Evolutionary conservation across 2,329 filamentous ascomycete species (phyloP).

Genomic region (Venturia aucupariae): DNA sequence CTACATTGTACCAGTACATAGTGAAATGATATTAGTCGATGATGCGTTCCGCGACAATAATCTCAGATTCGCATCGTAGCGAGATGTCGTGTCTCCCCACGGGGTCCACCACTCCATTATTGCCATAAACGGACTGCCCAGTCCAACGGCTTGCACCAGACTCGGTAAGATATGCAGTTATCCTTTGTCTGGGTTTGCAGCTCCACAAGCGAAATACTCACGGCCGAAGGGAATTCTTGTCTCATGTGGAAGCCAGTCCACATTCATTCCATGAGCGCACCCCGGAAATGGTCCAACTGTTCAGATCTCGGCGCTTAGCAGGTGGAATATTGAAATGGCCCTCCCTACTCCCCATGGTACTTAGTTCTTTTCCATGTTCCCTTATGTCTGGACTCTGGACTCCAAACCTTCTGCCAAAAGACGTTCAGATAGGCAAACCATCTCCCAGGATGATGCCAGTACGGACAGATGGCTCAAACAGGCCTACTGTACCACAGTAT

Average conservation of each 20-base stretch:
- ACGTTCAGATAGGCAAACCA: background rate
- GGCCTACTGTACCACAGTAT: too few relatives aligned
- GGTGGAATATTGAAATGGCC: too few relatives aligned
- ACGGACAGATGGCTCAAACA: background rate
- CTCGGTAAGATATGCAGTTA: background rate
- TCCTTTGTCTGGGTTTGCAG: background rate
- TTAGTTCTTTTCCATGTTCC: too few relatives aligned
- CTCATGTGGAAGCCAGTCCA: too few relatives aligned
- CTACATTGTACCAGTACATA: background rate
- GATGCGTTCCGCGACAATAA: background rate
- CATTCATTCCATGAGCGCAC: background rate
- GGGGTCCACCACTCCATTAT: background rate
- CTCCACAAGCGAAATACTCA: background rate
- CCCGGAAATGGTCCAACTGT: background rate
- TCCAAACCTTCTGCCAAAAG: background rate
- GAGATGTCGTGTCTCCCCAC: background rate
- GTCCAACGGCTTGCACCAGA: background rate
- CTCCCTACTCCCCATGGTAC: background rate
- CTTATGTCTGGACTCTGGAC: too few relatives aligned
- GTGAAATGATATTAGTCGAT: background rate
- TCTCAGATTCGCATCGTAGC: background rate
- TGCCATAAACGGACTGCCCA: too few relatives aligned
- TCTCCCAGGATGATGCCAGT: background rate
- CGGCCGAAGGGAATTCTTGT: background rate
- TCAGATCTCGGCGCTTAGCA: too few relatives aligned